Percentiles rank a stretch among this genome's conserved stretches.
phyloP scores from a whole-genome alignment of 208 protist genomes.

The Dictyostelium gargantuum region DNA sequence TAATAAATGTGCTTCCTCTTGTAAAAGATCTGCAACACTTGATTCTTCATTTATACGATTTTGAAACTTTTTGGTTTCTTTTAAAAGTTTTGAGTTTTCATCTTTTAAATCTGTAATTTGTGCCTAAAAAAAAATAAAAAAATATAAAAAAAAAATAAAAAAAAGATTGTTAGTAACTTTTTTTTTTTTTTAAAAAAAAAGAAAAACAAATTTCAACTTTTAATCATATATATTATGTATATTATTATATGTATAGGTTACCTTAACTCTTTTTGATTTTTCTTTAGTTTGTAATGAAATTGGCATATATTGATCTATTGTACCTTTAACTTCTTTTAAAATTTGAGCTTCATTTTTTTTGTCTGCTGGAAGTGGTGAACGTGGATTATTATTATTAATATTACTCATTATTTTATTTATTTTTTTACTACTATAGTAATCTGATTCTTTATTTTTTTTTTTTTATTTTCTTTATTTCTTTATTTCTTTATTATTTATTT shows the following conservation, averaged over 20 bases:
- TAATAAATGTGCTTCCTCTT: not conserved
- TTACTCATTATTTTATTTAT: too few species aligned
- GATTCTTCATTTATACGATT: conserved; percentile 39
- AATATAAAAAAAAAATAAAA: not conserved
- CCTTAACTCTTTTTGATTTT: conserved; percentile 23
- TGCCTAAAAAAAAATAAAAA: not conserved
- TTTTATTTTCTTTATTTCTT: too few species aligned
- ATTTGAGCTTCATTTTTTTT: not conserved
- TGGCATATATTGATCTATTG: not conserved
- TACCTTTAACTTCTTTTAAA: not conserved
- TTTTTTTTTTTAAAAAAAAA: not conserved
- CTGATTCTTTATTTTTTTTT: too few species aligned
- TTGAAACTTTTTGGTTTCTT: not conserved
- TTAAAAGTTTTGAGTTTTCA: conserved; percentile 4
- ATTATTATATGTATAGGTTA: not conserved
- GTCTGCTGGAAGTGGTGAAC: not conserved
- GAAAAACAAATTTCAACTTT: not conserved
- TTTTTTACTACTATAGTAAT: too few species aligned
- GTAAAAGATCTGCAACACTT: not conserved
- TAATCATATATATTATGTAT: too few species aligned
- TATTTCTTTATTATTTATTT: too few species aligned
- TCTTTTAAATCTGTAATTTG: conserved; percentile 39
- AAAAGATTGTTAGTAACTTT: too few species aligned
- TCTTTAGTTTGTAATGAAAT: conserved; percentile 13
- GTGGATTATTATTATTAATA: too few species aligned